Evolutionary conservation across 2,329 filamentous ascomycete genomes (phyloP).

Genomic region (Trichoderma oligosporum): DNA sequence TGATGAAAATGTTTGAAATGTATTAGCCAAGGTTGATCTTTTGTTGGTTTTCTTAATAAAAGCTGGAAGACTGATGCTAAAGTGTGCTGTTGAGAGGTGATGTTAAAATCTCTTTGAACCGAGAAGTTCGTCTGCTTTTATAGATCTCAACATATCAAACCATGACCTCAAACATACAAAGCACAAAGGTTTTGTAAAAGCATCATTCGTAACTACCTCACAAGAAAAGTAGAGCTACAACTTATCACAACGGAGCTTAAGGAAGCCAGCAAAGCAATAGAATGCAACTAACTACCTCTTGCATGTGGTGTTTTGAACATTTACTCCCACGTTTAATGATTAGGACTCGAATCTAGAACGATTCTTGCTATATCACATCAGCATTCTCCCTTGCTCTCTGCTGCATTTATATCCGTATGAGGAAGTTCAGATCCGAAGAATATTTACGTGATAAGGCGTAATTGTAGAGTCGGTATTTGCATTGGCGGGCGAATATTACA

Average conservation of each 20-base stretch:
- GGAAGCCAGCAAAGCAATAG: not conserved
- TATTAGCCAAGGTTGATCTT: not conserved
- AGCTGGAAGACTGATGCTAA: not conserved
- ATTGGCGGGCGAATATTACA: slow-evolving; percentile 4
- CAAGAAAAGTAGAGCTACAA: not conserved
- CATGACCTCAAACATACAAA: not conserved
- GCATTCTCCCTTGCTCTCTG: no score
- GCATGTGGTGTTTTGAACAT: not conserved
- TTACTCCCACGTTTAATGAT: not conserved
- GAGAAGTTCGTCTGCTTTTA: not conserved
- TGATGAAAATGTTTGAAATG: not conserved
- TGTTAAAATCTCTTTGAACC: not conserved
- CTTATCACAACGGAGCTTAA: not conserved
- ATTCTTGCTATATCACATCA: not conserved
- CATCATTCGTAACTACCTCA: not conserved
- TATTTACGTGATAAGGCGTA: slow-evolving; percentile 4
- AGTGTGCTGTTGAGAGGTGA: not conserved
- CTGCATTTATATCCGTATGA: not conserved
- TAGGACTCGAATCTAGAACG: not conserved
- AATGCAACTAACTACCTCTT: not conserved
- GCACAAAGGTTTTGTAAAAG: not conserved
- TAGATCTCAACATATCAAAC: not conserved
- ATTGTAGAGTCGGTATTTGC: slow-evolving; percentile 2
- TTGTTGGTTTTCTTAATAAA: not conserved
- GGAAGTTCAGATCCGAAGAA: not conserved